These are phyloP conservation scores for Candida broadrunensis DNA, from an alignment of 805 yeast genomes.

Conservation along the genomic window DNA sequence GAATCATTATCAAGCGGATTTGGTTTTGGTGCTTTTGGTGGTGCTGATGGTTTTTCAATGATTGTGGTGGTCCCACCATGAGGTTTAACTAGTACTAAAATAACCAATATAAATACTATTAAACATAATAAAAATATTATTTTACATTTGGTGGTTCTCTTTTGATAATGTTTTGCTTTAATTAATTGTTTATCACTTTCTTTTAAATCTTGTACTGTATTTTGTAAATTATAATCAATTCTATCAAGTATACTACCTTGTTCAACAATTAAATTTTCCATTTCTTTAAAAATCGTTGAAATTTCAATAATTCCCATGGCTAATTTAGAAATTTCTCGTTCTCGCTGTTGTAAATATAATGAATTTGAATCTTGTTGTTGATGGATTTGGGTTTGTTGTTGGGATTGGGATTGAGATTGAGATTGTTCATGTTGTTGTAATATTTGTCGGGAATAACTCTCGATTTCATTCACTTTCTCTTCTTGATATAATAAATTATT, in stretches of 20 bases:
- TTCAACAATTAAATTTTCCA: constrained; percentile 88
- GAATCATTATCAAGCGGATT: not conserved
- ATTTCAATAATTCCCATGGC: constrained; percentile 95
- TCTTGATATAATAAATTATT: constrained; percentile 14
- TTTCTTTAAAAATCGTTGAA: constrained; percentile 87
- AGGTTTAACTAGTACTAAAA: constrained; percentile 70
- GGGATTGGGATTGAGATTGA: constrained; percentile 12
- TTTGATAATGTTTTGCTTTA: constrained; percentile 78
- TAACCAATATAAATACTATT: constrained; percentile 66
- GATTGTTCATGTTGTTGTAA: constrained; percentile 18
- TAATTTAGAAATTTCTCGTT: constrained; percentile 81
- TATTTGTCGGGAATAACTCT: constrained; percentile 35
- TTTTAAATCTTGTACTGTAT: constrained; percentile 72
- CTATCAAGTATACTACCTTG: constrained; percentile 94
- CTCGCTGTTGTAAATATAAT: constrained; percentile 61
- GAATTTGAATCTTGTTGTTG: constrained; percentile 20
- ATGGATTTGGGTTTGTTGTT: constrained; percentile 18
- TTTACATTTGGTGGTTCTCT: constrained; percentile 87
- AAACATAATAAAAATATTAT: constrained; percentile 71
- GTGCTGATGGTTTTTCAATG: constrained; percentile 16
- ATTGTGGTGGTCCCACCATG: constrained; percentile 17
- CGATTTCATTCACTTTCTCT: constrained; percentile 32
- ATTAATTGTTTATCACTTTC: constrained; percentile 74
- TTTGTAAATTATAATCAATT: constrained; percentile 86
- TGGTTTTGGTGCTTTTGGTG: not conserved